These are phyloP conservation scores for Salix suchowensis DNA, from an alignment of 345 rosid species.

Conservation along the genomic window DNA sequence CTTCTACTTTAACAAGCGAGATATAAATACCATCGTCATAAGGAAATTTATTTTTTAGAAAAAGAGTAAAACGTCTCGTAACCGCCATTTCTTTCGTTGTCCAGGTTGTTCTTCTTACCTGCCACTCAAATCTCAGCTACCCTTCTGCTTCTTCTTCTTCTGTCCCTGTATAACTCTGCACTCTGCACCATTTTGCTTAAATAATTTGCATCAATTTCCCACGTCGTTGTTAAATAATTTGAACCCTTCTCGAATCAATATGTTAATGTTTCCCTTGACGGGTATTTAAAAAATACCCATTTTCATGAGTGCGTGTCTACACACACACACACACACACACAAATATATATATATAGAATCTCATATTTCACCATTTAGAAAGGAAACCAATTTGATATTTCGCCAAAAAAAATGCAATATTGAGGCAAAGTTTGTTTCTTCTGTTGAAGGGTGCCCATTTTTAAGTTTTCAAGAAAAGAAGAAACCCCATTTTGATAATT, in stretches of 20 bases:
- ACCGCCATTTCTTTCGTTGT: background rate
- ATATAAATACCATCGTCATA: too few relatives aligned
- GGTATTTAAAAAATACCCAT: background rate
- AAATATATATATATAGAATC: too few relatives aligned
- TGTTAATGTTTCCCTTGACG: background rate
- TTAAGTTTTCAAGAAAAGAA: too few relatives aligned
- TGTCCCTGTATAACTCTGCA: background rate
- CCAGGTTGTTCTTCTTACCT: slow-evolving; percentile 1
- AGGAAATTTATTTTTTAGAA: too few relatives aligned
- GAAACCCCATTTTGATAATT: background rate
- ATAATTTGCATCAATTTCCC: background rate
- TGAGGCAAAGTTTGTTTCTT: background rate
- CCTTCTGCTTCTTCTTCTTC: background rate
- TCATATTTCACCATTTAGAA: background rate
- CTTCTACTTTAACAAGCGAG: too few relatives aligned
- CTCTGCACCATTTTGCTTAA: background rate
- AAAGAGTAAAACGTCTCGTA: background rate
- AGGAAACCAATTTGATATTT: background rate
- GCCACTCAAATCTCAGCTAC: background rate
- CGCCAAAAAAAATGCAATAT: background rate
- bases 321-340: too few relatives aligned
- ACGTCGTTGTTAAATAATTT: background rate
- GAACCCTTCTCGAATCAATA: background rate
- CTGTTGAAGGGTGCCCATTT: background rate
- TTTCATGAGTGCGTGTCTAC: background rate